Base-by-base conservation (phyloP, 73 alveolate species). In the Paramecium pentaurelia region DNA sequence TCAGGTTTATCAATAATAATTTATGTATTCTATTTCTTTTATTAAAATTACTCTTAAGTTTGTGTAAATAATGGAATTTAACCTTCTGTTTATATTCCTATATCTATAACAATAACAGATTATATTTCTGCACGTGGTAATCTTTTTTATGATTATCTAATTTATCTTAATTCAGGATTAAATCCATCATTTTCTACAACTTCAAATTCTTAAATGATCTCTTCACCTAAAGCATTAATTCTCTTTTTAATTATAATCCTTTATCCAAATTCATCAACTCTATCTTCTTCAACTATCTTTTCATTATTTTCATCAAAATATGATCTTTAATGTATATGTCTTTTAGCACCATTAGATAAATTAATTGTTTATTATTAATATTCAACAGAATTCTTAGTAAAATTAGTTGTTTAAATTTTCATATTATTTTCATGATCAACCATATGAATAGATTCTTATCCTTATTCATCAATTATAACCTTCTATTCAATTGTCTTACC, bases 321-420 rank as follows among this genome's bases (percentile, higher is more conserved):
- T 1, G 73, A 25, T 8, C 75, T 80, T 18, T 80, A 11, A 32
- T 80, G 75, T 20, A 80, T 80, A 27, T 40, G 58, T 45, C 91
- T 80, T 20, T 80, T 80, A 27, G 91, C 91, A 20, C 91, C 91
- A 80, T 80, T 80, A 40, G 91, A 44, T 47, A 80, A 20, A 45
- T 80, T 45, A 45, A 80, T 80, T 8, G 47, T 36, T 25, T 80
- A 80, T 14, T 80, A 20, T 36, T 40, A 47, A 80, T 80, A 80
- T 80, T 80, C 91, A 44, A 80, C 91, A 27, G 71, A 20, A 80
- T 80, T 42, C 30, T 80, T 80, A 20, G n/a, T 36, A 80, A 80
- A 80, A 80, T 42, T 80, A 1, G 91, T 80, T 18, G 71, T 80
- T 22, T 80, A 27, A 49, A 80, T 80, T 20, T 42, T 45, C 71